Evolutionary conservation across 192 early-diverging fungal species (phyloP), one percentile per base, ranked within the genome.

Genomic region (Thoreauomyces humboldtii): DNA sequence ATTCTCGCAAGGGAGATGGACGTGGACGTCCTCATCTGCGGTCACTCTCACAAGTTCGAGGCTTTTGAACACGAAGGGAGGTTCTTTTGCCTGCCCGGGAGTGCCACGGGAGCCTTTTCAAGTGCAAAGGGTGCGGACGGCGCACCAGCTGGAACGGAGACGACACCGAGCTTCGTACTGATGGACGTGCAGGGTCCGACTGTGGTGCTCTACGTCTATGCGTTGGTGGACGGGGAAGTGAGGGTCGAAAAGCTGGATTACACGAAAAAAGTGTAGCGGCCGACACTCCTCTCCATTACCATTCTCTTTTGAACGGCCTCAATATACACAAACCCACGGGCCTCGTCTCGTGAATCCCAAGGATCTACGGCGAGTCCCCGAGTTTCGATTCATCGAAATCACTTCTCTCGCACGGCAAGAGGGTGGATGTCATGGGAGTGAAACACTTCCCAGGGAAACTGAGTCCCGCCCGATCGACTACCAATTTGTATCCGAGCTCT

Each of bases 41-140:
- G 95, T 5, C 87, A 92, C 43, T 94, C 92, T 2, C 94, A 98
- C 73, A 72, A 82, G 42, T 96, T 98, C 53, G 90, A 93, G 65
- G 92, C 92, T 27, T 94, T 86, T 75, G 96, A 98, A 73, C 75
- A 87, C 54, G 91, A 98, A 32, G 93, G 93, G 14, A 78, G 89
- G 67, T 94, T 95, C 61, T 98, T 92, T 72, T 83, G 96, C 31
- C 93, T 97, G 70, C 96, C 96, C 1, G 96, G 96, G n/a, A 91
- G 87, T 33, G 91, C 94, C 15, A 98, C 96, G 0, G 96, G 95
- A 25, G 91, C 91, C 0, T 94, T 75, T 41, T n/a, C 48, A 1
- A n/a, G 2, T 46, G 61, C 24, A 11, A 24, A 29, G 1, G 25
- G 53, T 42, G 61, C 67, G 6, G 67, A 17, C 25, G 57, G 32